Evolutionary conservation across 768 basidiomycete genomes (phyloP).

Genomic region (Tephrocybe sp.): DNA sequence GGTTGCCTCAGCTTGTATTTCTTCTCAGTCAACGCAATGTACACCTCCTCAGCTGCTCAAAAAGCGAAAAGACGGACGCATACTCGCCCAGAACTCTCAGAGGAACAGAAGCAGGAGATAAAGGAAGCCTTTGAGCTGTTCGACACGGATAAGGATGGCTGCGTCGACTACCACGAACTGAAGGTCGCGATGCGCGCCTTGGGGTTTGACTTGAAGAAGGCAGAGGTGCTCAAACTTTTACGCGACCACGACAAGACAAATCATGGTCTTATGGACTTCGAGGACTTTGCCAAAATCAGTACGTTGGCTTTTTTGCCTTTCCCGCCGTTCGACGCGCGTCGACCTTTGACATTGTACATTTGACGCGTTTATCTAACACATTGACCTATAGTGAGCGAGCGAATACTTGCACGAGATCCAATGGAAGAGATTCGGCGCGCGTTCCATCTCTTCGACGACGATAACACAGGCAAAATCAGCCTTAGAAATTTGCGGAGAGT

Average conservation of each 20-base stretch:
- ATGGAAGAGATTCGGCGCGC: conserved; percentile 95
- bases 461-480: conserved; percentile 92
- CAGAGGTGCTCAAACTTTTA: conserved; percentile 93
- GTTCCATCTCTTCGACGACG: conserved; percentile 96
- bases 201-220: conserved; percentile 98
- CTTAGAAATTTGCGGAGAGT: conserved; percentile 89
- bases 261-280: conserved; percentile 85
- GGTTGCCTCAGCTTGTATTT: conserved; percentile 9
- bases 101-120: conserved; percentile 93
- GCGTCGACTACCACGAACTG: conserved; percentile 96
- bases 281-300: conserved; percentile 95
- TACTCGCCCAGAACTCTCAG: conserved; percentile 77
- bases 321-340: neutral
- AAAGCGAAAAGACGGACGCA: conserved; percentile 74
- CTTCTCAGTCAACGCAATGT: conserved; percentile 37
- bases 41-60: conserved; percentile 68
- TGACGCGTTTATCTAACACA: conserved; percentile 16
- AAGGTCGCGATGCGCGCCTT: conserved; percentile 99
- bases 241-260: conserved; percentile 88
- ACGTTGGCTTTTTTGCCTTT: conserved; percentile 4
- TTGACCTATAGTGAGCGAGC: conserved; percentile 83
- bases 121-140: conserved; percentile 99
- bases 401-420: conserved; percentile 91
- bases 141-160: conserved; percentile 97
- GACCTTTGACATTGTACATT: neutral